Evolutionary conservation across 306 rosid genomes (phyloP).

Genomic region (Ochetophila trinervis): DNA sequence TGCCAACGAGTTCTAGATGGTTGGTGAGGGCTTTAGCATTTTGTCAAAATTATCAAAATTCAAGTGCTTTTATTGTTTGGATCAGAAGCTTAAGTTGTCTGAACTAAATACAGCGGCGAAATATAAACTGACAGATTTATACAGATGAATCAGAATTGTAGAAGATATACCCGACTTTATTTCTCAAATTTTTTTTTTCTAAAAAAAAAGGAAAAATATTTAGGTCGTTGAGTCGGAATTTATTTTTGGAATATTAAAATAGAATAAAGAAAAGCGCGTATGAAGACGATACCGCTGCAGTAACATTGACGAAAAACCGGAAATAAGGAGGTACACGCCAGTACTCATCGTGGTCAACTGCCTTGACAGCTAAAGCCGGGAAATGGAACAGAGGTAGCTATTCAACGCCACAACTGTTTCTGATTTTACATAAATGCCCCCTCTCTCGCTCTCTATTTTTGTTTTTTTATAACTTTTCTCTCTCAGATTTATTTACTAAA

Average conservation of each 20-base stretch:
- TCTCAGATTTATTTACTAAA: background rate
- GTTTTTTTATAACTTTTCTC: background rate
- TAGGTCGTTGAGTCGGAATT: too few relatives aligned
- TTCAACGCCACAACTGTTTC: background rate
- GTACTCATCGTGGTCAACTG: background rate
- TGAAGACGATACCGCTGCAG: background rate
- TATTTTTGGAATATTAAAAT: background rate
- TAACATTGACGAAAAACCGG: background rate
- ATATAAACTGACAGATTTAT: too few relatives aligned
- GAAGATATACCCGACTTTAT: too few relatives aligned
- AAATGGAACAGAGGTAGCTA: background rate
- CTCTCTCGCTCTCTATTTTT: background rate
- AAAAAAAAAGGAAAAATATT: too few relatives aligned
- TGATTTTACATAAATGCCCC: slow-evolving; percentile 10
- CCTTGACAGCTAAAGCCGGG: slow-evolving; percentile 4
- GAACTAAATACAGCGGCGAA: too few relatives aligned
- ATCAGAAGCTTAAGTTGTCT: too few relatives aligned
- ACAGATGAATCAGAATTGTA: too few relatives aligned
- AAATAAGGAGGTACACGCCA: background rate
- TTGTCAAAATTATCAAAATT: too few relatives aligned
- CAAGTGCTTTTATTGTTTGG: too few relatives aligned
- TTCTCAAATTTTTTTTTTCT: too few relatives aligned
- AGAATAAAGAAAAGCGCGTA: background rate
- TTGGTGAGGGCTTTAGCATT: too few relatives aligned
- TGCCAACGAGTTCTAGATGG: too few relatives aligned